Base-by-base conservation (phyloP, 2,329 filamentous ascomycete genomes). In the Atkinsonella texensis region DNA sequence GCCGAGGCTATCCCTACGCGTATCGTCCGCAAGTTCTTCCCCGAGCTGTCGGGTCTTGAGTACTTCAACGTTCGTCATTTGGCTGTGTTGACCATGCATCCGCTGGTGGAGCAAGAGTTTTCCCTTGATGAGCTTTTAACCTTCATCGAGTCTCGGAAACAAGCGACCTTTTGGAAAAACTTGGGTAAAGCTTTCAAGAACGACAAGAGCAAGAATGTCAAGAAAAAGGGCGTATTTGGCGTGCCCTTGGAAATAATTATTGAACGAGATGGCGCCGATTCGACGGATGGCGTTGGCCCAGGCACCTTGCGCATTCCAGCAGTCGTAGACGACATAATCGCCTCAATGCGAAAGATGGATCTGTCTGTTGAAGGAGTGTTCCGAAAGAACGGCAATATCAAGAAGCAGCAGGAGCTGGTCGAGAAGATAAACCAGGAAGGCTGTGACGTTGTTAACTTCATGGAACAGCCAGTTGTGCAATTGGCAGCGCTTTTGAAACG, bases 301-400 rank as follows among this genome's bases (percentile, higher is more conserved):
- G 91, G 90, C 17, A 85, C 89, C 13, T 75, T 98, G 52, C 85
- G 89, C 50, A 88, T 98, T 42, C 93, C 93, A 2, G 87, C 89
- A n/a, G 76, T 98, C 49, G 79, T 98, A n/a, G 91, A 97, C 62
- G 91, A 96, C 64, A 84, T 91, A 47, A 85, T 98, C 39, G 86
- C 87, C 4, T 89, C 90, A 12, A 95, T 98, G 88, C 84, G 90
- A 60, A 93, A 91, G 68, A 97, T 98, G 89, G 93, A 98, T 67
- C 89, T 98, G 73, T 97, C 91, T 1, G 89, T 98, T 1, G 93
- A 98, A 68, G 93, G 93, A 61, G 90, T 98, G 20, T 98, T 98
- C 80, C 84, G 93, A 60, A 98, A 98, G 77, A 98, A 97, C 62
- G 93, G 93, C 60, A 98, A 97, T 68, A 96, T 98, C 71, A 91